These are phyloP conservation scores for Zizania latifolia DNA, from an alignment of 176 grass and related monocot species.

Conservation along the genomic window DNA sequence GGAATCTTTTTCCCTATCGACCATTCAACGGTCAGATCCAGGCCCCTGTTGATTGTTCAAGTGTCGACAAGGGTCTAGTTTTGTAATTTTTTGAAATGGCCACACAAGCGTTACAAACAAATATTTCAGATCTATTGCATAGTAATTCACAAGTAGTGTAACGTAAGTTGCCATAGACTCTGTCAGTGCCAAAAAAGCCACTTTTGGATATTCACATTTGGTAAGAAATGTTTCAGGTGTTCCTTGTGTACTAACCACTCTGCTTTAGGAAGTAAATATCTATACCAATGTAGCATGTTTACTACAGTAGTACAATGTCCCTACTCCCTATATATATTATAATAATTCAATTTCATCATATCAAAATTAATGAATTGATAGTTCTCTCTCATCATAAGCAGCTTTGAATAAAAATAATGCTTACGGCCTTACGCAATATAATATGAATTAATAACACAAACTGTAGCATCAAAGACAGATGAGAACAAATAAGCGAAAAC, in stretches of 20 bases:
- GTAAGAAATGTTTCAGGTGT: not conserved
- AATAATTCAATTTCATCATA: not conserved
- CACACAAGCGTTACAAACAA: no score
- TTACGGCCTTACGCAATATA: not conserved
- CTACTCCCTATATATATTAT: not conserved
- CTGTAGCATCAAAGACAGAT: not conserved
- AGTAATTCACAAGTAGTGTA: not conserved
- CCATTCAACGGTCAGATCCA: no score
- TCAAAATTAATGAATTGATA: not conserved
- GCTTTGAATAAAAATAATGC: constrained; percentile 7
- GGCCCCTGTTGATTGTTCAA: no score
- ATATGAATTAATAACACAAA: not conserved
- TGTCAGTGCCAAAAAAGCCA: not conserved
- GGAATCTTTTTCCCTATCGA: no score
- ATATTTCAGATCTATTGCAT: not conserved
- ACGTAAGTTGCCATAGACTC: not conserved
- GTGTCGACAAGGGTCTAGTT: no score
- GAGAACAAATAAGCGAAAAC: not conserved
- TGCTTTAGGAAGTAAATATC: constrained; percentile 3
- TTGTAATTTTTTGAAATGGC: no score
- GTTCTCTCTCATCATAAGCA: not conserved
- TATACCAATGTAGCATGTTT: not conserved
- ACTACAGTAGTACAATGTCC: not conserved
- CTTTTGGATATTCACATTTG: not conserved
- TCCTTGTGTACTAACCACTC: not conserved